Evolutionary conservation across 495 filamentous ascomycete genomes (phyloP).

Genomic region (Lophiostoma macrostomum): DNA sequence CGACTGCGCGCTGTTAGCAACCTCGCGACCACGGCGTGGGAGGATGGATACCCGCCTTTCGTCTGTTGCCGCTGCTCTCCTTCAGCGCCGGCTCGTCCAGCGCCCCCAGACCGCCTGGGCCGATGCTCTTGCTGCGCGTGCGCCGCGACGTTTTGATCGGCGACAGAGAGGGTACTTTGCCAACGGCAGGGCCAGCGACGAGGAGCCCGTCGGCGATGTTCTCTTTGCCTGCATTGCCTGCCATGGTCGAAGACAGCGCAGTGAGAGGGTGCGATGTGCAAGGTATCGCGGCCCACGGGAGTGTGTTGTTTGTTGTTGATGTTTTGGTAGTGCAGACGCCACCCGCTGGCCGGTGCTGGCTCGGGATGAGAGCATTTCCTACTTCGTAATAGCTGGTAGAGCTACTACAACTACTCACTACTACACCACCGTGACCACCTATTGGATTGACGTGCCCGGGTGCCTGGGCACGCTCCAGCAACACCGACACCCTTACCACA

Average conservation of each 20-base stretch:
- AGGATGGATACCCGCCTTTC: slow-evolving; percentile 51
- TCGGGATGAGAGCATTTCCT: too few relatives aligned
- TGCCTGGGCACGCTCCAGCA: too few relatives aligned
- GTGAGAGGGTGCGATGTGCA: not conserved
- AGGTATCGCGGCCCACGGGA: not conserved
- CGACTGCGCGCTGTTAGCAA: slow-evolving; percentile 44
- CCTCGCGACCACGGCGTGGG: too few relatives aligned
- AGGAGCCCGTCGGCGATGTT: slow-evolving; percentile 35
- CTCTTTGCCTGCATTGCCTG: slow-evolving; percentile 25
- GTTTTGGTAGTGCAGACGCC: too few relatives aligned
- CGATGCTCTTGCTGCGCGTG: slow-evolving; percentile 90
- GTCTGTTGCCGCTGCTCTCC: slow-evolving; percentile 72
- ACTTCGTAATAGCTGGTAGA: too few relatives aligned
- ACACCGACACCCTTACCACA: too few relatives aligned
- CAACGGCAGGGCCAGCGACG: slow-evolving; percentile 10
- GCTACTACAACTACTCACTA: too few relatives aligned
- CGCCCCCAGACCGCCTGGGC: slow-evolving; percentile 82
- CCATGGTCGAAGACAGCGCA: slow-evolving; percentile 23
- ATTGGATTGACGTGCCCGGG: too few relatives aligned
- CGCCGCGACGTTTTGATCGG: slow-evolving; percentile 57
- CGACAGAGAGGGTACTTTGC: slow-evolving; percentile 21
- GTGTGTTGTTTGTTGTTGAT: too few relatives aligned
- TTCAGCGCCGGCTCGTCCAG: slow-evolving; percentile 50
- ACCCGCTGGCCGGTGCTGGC: too few relatives aligned
- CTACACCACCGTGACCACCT: too few relatives aligned